Percentiles rank a stretch among this genome's conserved stretches.
These are phyloP conservation scores for Exophiala sp. DNA, from an alignment of 2,329 filamentous ascomycete species.

Conservation along the genomic window DNA sequence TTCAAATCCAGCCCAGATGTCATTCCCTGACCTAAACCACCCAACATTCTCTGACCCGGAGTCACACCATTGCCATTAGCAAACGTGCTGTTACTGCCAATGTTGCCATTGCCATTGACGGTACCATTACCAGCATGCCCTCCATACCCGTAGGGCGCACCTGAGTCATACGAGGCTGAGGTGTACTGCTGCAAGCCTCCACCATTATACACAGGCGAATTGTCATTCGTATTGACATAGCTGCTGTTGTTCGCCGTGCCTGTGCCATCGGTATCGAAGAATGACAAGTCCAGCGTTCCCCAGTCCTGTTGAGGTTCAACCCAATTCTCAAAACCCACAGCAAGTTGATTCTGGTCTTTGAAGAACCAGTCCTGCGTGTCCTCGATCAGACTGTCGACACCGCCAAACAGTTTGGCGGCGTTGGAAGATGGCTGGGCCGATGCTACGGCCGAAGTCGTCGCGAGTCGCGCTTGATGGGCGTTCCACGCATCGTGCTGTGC, in stretches of 20 bases:
- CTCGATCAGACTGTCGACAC: slow-evolving; percentile 58
- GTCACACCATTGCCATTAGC: background rate
- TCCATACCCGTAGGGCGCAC: background rate
- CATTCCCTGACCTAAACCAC: too few relatives aligned
- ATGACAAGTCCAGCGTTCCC: slow-evolving; percentile 19
- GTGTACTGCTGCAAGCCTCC: background rate
- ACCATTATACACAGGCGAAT: slow-evolving; percentile 14
- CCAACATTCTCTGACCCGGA: too few relatives aligned
- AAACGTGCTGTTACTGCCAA: too few relatives aligned
- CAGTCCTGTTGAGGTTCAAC: slow-evolving; percentile 27
- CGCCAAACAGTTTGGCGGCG: slow-evolving; percentile 55
- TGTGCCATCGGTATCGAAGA: slow-evolving; percentile 17
- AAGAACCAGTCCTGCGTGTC: slow-evolving; percentile 65
- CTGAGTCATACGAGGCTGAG: background rate
- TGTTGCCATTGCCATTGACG: background rate
- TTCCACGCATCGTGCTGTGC: slow-evolving; percentile 37
- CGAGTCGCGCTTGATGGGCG: slow-evolving; percentile 28
- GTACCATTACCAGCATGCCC: background rate
- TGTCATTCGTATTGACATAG: slow-evolving; percentile 10
- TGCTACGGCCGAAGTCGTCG: slow-evolving; percentile 25
- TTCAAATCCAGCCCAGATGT: background rate
- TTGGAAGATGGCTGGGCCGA: slow-evolving; percentile 36
- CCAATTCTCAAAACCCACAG: slow-evolving; percentile 63
- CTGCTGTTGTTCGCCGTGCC: background rate
- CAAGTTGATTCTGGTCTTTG: slow-evolving; percentile 59